Base-by-base conservation (phyloP, 805 yeast species). In the Scheffersomyces amazonensis region DNA sequence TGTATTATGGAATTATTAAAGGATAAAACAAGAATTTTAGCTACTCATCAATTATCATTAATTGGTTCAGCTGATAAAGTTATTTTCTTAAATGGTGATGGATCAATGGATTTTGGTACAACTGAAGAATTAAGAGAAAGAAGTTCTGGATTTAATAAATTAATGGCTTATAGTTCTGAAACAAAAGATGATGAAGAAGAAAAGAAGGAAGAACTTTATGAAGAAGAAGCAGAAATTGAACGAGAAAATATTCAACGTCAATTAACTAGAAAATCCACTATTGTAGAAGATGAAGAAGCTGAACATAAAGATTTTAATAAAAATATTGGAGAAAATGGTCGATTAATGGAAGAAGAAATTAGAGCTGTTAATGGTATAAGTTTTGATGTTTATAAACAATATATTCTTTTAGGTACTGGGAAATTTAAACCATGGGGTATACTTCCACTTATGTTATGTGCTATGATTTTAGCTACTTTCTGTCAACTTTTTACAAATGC, bases 401-500 rank as follows among this genome's bases (percentile, higher is more conserved):
- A 83, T 50, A 42, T 80, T 36, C 55, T 54, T 31, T 68, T 76
- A 15, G 88, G 87, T 21, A 70, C 81, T 29, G 83, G 84, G 3
- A 65, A 48, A 11, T 62, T 62, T 44, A 73, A 45, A 5, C 39
- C 41, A 13, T 56, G 50, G 42, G 34, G 52, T n/a, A 40, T 53
- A 20, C 43, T 56, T 12, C 59, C 60, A 2, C 11, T 53, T 10
- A 41, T 62, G 11, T 11, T 59, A 2, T 3, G 46, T 7, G 34
- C 44, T 5, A 46, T 56, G 43, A 42, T 56, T 23, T 37, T 72
- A 12, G 65, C 73, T 34, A 73, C 76, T 1, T 82, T 81, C 55
- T 66, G 73, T 43, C 69, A 66, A 40, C 57, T 81, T 32, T 80
- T 83, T 52, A 73, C 83, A 31, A 83, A 81, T 54, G 80, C 83